Evolutionary conservation across 139 green algal species (phyloP), one percentile per base, ranked within the genome.

Genomic region (Auxenochlorella pyrenoidosa): DNA sequence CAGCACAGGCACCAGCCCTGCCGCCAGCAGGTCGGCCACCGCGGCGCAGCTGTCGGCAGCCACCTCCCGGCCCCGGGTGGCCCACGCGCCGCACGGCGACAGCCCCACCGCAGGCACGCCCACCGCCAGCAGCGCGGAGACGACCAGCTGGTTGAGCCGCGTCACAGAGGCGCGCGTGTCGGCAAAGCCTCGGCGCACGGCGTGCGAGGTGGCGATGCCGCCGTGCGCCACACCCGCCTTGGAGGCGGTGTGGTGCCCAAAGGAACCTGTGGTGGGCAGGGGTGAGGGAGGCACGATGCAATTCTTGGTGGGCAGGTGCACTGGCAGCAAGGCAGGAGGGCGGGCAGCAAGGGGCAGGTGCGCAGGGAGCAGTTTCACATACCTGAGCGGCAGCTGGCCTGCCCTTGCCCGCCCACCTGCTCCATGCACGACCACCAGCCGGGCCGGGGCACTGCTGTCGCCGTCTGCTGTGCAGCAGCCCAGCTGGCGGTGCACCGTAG

Each of bases 1-100:
- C 63, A 96, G 79, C 71, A 96, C 94, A 21, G 94, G 94, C n/a
- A 96, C 70, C n/a, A 95, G 88, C 2, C 93, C 92, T 12, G 83
- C 80, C 6, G 26, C 21, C 66, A 94, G 65, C 22, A 83, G 87
- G 30, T 60, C 83, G 0, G 59, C 34, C 26, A 91, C 85, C 0
- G 78, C 78, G 12, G 6, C 47, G 8, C 43, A 79, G 58, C 84
- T 88, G 34, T 89, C 86, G 22, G 22, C 8, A 22, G 47, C 68
- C n/a, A 91, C 81, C 79, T 88, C 28, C 0, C 90, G 68, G 58
- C 89, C 83, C 5, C 65, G 5, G 8, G 91, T 93, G 24, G 88
- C 91, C 88, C 92, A 95, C 28, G 66, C 43, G 26, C 87, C 91
- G 68, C 90, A 92, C 3, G 91, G 89, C 3, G 94, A 94, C 5